Evolutionary conservation across 768 basidiomycete species (phyloP).

Genomic region (Auricularia sp.): DNA sequence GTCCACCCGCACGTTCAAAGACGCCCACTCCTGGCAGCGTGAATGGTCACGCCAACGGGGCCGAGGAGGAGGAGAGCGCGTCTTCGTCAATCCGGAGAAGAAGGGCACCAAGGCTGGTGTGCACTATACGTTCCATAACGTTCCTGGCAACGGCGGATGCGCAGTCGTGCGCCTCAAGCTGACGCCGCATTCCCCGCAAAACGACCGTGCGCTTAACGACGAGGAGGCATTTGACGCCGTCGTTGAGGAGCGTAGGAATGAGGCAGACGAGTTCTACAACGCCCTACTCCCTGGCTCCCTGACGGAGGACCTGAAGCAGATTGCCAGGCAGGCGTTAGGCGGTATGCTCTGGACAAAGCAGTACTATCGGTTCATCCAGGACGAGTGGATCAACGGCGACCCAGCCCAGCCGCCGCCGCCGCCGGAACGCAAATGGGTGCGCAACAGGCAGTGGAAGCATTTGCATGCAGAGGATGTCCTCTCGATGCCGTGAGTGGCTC

Average conservation of each 20-base stretch:
- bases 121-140: conserved; percentile 78
- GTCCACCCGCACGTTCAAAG: conserved; percentile 41
- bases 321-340: conserved; percentile 90
- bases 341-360: conserved; percentile 99
- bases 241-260: conserved; percentile 81
- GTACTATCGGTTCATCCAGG: conserved; percentile 91
- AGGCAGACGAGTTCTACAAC: conserved; percentile 94
- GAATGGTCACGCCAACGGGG: background rate
- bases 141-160: conserved; percentile 87
- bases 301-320: conserved; percentile 86
- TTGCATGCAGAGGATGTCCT: conserved; percentile 91
- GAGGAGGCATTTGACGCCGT: conserved; percentile 82
- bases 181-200: conserved; percentile 63
- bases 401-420: conserved; percentile 92
- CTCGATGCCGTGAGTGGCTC: conserved; percentile 77
- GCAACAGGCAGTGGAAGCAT: conserved; percentile 92
- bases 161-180: conserved; percentile 91
- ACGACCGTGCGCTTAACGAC: conserved; percentile 73
- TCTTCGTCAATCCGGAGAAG: conserved; percentile 78
- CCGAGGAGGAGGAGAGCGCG: conserved; percentile 36
- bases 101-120: conserved; percentile 88
- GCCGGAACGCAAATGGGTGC: conserved; percentile 69
- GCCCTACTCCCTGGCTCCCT: conserved; percentile 72
- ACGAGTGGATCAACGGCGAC: conserved; percentile 94
- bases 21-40: conserved; percentile 16